Evolutionary conservation across 192 early-diverging fungal genomes (phyloP), one percentile per base, ranked within the genome.

Genomic region (Gigaspora rosea): DNA sequence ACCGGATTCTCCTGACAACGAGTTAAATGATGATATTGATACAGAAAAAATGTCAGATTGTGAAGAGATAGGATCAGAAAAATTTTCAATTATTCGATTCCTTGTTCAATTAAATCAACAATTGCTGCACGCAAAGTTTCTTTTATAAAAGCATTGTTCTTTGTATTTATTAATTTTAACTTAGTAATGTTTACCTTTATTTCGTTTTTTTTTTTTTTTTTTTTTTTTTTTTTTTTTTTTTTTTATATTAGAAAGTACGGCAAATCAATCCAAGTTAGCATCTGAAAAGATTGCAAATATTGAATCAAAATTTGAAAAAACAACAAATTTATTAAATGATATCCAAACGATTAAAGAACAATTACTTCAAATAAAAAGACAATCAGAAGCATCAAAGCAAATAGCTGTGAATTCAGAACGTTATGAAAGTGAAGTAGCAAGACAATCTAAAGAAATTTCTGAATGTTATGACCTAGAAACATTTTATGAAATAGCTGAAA

Each of bases 71-170:
- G 83, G 78, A 15, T 81, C 81, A 0, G 88, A 90, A 41, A 88
- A 87, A 56, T 81, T 80, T 18, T 80, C 82, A 18, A 69, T 89
- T 54, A 85, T 85, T 77, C 80, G 85, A 48, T 78, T 82, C 12
- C 70, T 89, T 8, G 77, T 87, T 54, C 81, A 81, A 33, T 78
- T 85, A 32, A 89, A 86, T 58, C 71, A 83, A 1, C 85, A 89
- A 71, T 62, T 87, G 13, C 78, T 81, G 9, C 76, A 84, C 20
- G 81, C 85, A 13, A 85, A 84, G 71, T 73, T 35, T 12, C 12
- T 18, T 56, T 4, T 1, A 32, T 32, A 62, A 32, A 22, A 32
- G 22, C 4, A 32, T 62, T 32, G 5, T 32, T 62, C 4, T 62
- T 32, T 62, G 27, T 33, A 11, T 80, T 27, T 84, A 12, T 32